phyloP scores from a whole-genome alignment of 768 basidiomycete genomes.

The Rhodotorula paludigena region DNA sequence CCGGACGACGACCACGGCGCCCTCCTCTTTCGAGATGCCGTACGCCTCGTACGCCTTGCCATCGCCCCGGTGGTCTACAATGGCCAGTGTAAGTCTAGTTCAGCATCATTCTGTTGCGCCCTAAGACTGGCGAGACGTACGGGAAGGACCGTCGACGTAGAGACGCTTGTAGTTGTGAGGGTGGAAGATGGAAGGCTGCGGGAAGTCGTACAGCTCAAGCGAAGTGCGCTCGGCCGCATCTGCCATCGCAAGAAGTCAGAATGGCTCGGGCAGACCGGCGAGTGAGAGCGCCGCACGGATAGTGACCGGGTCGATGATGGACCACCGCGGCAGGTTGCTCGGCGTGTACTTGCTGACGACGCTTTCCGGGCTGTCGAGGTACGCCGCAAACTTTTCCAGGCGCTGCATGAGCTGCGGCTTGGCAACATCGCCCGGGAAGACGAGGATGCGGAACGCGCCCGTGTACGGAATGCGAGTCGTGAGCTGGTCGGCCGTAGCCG shows the following conservation, averaged over 20 bases:
- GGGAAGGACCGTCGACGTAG: slow-evolving; percentile 30
- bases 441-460: slow-evolving; percentile 37
- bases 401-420: slow-evolving; percentile 33
- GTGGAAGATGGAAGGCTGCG: slow-evolving; percentile 36
- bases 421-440: slow-evolving; percentile 41
- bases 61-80: slow-evolving; percentile 38
- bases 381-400: slow-evolving; percentile 32
- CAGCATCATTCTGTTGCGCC: background rate
- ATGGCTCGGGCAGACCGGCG: background rate
- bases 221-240: slow-evolving; percentile 11
- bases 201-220: slow-evolving; percentile 38
- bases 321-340: slow-evolving; percentile 2
- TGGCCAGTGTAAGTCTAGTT: background rate
- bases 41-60: slow-evolving; percentile 43
- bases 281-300: slow-evolving; percentile 33
- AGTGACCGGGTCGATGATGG: slow-evolving; percentile 47
- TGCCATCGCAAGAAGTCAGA: background rate
- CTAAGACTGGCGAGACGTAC: slow-evolving; percentile 2
- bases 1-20: slow-evolving; percentile 42
- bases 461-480: slow-evolving; percentile 36
- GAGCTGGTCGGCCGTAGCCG: slow-evolving; percentile 27
- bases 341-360: slow-evolving; percentile 43
- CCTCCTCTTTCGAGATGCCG: slow-evolving; percentile 40
- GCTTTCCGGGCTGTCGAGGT: slow-evolving; percentile 40
- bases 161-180: slow-evolving; percentile 38